Evolutionary conservation across 805 yeast genomes (phyloP), one percentile per base, ranked within the genome.

Genomic region (Sungouiella thailandica): DNA sequence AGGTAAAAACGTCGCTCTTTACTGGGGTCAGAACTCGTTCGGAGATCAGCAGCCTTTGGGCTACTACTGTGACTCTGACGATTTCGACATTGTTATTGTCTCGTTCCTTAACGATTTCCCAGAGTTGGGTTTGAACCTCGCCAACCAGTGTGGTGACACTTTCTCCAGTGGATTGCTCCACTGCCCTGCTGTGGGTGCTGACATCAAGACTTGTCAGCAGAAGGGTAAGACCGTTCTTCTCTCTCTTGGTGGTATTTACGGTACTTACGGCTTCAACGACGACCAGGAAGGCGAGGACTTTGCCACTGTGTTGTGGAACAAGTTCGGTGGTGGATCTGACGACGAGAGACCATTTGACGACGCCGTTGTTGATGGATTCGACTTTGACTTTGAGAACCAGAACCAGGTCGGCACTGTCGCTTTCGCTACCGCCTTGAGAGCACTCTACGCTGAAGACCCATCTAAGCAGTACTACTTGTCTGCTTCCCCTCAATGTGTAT

Each of bases 401-500:
- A 57, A 74, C 37, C 68, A 71, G 31, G 62, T 66, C 1, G 96
- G 95, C 12, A 83, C 80, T 50, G 73, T 76, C 23, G 75, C 76
- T 3, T 58, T 74, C 36, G 74, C 65, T 17, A 74, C 54, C 0
- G 34, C 30, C 7, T 34, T 36, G 42, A 44, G 38, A 31, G n/a
- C 12, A 8, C 14, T 36, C 13, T 24, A 34, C 26, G 27, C 20
- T 7, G 18, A 23, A 2, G 33, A 38, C 25, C 27, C 42, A 2
- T 60, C 82, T 28, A 83, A 79, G 59, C 48, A 60, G 19, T 84
- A 79, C 63, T 84, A 80, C 55, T 63, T 87, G 28, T 78, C 94
- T 34, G 95, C 95, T 45, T 90, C 96, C 41, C 96, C 96, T 14
- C 96, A 87, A 64, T 89, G 96, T 65, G 80, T 78, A 17, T 83